Evolutionary conservation across 164 flowering plant species (phyloP).

Genomic region (Platanus orientalis): DNA sequence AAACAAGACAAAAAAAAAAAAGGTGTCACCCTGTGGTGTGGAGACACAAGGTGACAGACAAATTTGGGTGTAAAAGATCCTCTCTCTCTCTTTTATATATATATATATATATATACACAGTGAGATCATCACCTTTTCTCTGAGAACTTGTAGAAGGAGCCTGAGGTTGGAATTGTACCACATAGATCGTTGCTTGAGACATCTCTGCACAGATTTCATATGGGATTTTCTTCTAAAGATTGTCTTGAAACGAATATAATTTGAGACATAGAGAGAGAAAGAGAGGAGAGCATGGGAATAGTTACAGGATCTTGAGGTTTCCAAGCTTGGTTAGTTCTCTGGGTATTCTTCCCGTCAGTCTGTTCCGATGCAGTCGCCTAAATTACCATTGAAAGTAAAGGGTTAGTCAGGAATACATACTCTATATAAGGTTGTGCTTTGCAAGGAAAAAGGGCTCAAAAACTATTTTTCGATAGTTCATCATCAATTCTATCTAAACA

Average conservation of each 20-base stretch:
- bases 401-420: conserved; percentile 17
- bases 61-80: too few relatives aligned
- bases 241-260: background rate
- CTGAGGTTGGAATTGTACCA: conserved; percentile 66
- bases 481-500: too few relatives aligned
- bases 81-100: too few relatives aligned
- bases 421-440: background rate
- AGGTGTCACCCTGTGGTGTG: too few relatives aligned
- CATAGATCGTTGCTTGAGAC: conserved; percentile 68
- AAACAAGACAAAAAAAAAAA: too few relatives aligned
- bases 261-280: conserved; percentile 2
- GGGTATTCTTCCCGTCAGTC: conserved; percentile 62
- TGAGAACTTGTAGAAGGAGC: conserved; percentile 58
- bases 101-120: background rate
- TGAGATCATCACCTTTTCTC: conserved; percentile 48
- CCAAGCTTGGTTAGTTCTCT: conserved; percentile 62
- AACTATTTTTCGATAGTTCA: too few relatives aligned
- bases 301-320: conserved; percentile 65
- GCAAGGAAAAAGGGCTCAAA: too few relatives aligned
- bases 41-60: too few relatives aligned
- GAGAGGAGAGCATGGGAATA: background rate
- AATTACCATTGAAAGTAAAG: too few relatives aligned
- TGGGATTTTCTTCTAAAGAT: too few relatives aligned
- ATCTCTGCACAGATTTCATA: conserved; percentile 39
- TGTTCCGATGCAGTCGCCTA: conserved; percentile 69